phyloP scores from a whole-genome alignment of 306 rosid species.

The Cicer cuneatum region DNA sequence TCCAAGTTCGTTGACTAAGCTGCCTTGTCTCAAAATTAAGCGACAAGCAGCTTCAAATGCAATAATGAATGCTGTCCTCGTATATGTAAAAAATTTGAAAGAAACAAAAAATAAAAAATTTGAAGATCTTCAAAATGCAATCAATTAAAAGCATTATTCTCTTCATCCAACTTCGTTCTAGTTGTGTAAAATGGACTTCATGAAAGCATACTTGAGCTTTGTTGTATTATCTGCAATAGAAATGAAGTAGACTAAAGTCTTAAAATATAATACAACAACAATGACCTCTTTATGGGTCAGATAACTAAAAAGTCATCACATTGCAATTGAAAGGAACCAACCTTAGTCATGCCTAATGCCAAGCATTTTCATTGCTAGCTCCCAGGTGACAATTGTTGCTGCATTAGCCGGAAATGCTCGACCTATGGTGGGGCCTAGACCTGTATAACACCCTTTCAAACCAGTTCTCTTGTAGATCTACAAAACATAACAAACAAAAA shows the following conservation, averaged over 20 bases:
- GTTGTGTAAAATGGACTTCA: constrained; percentile 28
- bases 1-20: constrained; percentile 29
- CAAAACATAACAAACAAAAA: constrained; percentile 23
- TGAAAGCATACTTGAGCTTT: constrained; percentile 39
- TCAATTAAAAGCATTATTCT: constrained; percentile 13
- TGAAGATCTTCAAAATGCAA: constrained; percentile 39
- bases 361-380: constrained; percentile 79
- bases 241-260: constrained; percentile 24
- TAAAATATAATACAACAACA: constrained; percentile 2
- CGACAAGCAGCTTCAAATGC: constrained; percentile 30
- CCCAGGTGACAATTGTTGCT: constrained; percentile 90
- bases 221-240: constrained; percentile 25
- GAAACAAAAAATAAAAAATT: constrained; percentile 13
- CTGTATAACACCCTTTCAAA: constrained; percentile 86
- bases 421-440: constrained; percentile 80
- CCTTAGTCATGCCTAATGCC: constrained; percentile 65
- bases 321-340: constrained; percentile 21
- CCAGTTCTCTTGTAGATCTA: constrained; percentile 77
- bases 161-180: constrained; percentile 23
- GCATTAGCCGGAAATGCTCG: constrained; percentile 97
- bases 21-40: constrained; percentile 11
- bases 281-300: constrained; percentile 8
- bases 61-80: constrained; percentile 36
- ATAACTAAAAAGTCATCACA: background rate
- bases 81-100: background rate